Conservation (phyloP, 1,284 basidiomycete species). For the Papiliotrema fonsecae region DNA sequence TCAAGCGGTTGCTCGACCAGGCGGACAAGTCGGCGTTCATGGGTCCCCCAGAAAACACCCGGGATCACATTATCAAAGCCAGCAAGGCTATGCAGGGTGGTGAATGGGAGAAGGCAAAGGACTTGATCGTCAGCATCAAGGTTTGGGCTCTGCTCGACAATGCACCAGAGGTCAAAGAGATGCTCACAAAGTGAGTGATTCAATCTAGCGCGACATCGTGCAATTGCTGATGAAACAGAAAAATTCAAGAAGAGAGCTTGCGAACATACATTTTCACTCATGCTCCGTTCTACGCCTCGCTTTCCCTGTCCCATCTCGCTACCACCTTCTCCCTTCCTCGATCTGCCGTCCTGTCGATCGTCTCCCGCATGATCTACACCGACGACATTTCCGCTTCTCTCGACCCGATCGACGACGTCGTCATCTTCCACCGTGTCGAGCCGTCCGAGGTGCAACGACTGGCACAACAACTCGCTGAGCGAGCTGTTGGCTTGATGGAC, state of each 20-base stretch:
- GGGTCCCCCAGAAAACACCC: constrained; percentile 95
- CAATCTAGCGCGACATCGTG: background rate
- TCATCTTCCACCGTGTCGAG: constrained; percentile 87
- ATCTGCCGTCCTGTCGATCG: constrained; percentile 79
- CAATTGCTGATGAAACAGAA: constrained; percentile 51
- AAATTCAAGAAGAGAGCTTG: constrained; percentile 96
- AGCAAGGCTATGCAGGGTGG: constrained; percentile 93
- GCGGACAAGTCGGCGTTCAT: constrained; percentile 97
- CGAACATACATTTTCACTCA: constrained; percentile 99
- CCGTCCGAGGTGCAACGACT: constrained; percentile 84
- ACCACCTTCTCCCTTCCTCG: constrained; percentile 80
- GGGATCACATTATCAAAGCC: constrained; percentile 99
- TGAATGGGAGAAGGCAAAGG: constrained; percentile 93
- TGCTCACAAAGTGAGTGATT: constrained; percentile 74
- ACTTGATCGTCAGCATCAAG: constrained; percentile 92
- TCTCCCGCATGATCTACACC: constrained; percentile 98
- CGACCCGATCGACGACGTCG: constrained; percentile 78
- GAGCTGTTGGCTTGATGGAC: constrained; percentile 81
- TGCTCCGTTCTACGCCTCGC: constrained; percentile 85
- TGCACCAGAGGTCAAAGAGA: constrained; percentile 79
- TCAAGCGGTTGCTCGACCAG: constrained; percentile 91
- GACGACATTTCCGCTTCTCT: constrained; percentile 92
- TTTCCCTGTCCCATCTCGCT: constrained; percentile 81
- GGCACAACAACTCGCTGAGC: constrained; percentile 81
- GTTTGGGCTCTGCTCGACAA: constrained; percentile 97